These are phyloP conservation scores for Lathyrus oleraceus DNA, from an alignment of 306 rosid species.

Conservation along the genomic window DNA sequence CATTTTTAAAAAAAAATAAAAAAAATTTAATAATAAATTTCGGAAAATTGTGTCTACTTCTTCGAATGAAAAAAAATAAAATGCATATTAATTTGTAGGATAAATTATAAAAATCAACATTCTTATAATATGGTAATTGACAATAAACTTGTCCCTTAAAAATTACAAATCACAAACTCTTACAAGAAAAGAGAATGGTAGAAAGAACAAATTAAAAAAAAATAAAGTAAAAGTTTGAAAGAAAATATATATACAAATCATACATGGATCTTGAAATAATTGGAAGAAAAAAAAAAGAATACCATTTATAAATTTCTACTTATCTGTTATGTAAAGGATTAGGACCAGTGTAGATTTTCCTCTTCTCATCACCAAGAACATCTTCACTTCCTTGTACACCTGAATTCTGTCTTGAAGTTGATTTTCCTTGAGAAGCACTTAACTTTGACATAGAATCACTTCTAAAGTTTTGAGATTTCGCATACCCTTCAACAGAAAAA, in stretches of 20 bases:
- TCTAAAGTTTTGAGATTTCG: slow-evolving; percentile 43
- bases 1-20: no score
- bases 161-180: slow-evolving; percentile 35
- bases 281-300: slow-evolving; percentile 1
- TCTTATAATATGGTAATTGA: slow-evolving; percentile 28
- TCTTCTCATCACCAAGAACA: slow-evolving; percentile 57
- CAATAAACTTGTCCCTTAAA: slow-evolving; percentile 29
- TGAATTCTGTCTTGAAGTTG: slow-evolving; percentile 30
- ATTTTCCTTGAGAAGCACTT: slow-evolving; percentile 28
- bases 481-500: slow-evolving; percentile 35
- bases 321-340: slow-evolving; percentile 78
- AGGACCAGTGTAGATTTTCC: slow-evolving; percentile 71
- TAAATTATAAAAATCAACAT: slow-evolving; percentile 12
- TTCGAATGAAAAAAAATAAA: no score
- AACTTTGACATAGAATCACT: slow-evolving; percentile 36
- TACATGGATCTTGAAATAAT: slow-evolving; percentile 20
- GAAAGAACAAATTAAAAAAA: background rate
- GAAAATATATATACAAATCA: slow-evolving; percentile 3
- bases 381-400: slow-evolving; percentile 33
- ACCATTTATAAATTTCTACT: slow-evolving; percentile 20
- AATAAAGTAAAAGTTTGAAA: background rate
- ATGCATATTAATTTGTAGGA: no score
- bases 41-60: no score
- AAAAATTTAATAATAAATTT: no score
- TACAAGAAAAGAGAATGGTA: background rate